phyloP scores from a whole-genome alignment of 495 filamentous ascomycete genomes.

The Penicillium macrosclerotiorum region DNA sequence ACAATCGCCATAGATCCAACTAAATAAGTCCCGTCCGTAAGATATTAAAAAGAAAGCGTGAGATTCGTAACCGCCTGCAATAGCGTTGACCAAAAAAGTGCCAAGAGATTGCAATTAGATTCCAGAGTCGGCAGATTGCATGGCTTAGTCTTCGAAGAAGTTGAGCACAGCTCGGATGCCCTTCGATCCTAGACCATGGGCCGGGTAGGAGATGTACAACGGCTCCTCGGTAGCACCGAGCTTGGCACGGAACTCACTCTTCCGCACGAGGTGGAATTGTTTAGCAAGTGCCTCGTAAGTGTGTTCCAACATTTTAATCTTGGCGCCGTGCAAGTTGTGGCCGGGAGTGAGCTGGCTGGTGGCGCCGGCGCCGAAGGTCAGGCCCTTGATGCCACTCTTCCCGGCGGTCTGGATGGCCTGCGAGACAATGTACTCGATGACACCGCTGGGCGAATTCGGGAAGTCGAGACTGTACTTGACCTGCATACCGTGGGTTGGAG shows the following conservation, averaged over 20 bases:
- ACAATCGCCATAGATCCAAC: too few species aligned
- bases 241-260: slow-evolving; percentile 86
- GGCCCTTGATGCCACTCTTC: slow-evolving; percentile 56
- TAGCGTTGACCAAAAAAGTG: too few species aligned
- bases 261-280: slow-evolving; percentile 73
- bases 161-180: slow-evolving; percentile 74
- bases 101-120: too few species aligned
- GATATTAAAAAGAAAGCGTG: too few species aligned
- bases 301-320: slow-evolving; percentile 69
- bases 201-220: slow-evolving; percentile 78
- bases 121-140: too few species aligned
- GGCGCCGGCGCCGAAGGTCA: slow-evolving; percentile 81
- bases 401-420: slow-evolving; percentile 70
- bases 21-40: neutral
- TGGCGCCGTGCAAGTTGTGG: slow-evolving; percentile 69
- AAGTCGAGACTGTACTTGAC: slow-evolving; percentile 88
- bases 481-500: slow-evolving; percentile 76
- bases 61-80: too few species aligned
- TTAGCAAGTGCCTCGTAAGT: slow-evolving; percentile 75
- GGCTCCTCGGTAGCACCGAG: slow-evolving; percentile 74
- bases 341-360: slow-evolving; percentile 64
- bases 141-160: slow-evolving; percentile 72
- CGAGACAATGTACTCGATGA: slow-evolving; percentile 76
- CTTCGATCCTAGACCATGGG: slow-evolving; percentile 72
- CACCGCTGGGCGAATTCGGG: slow-evolving; percentile 71